Base-by-base conservation (phyloP, 2,329 filamentous ascomycete species). In the Alternaria infectoria region DNA sequence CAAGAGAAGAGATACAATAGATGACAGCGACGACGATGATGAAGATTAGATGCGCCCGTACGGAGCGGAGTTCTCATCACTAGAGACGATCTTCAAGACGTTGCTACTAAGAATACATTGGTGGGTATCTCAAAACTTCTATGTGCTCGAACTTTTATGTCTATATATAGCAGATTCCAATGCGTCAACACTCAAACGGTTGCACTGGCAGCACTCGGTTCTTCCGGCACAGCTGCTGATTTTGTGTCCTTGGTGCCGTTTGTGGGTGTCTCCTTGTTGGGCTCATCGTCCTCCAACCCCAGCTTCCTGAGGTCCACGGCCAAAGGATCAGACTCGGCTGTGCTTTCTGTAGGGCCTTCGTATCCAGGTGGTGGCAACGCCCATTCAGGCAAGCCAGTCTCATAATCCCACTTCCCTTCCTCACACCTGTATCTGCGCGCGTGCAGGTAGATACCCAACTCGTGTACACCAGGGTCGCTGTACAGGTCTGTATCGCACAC, bases 371-470 rank as follows among this genome's bases (percentile, higher is more conserved):
- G 93, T 7, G 95, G 93, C 59, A 97, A 79, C 15, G 93, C 95
- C 96, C 96, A 99, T 19, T 83, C 83, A 1, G 96, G 96, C 76
- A 97, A 84, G 23, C 89, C 87, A 69, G 94, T 97, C 74, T 90
- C 88, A 79, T 97, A 98, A 57, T 89, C 89, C 96, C 96, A 99
- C 57, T 85, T 85, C 5, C 94, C 95, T 25, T 89, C 89, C 25
- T 89, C 87, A 77, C 95, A 94, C 70, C 95, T 90, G 78, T 99
- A 99, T 49, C 92, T 89, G 64, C 93, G 88, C 61, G 95, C 96
- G 82, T 99, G 96, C 65, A 99, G 85, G 86, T 95, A 99, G 44
- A 99, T 91, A 0, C 92, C 93, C 50, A 99, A 85, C 83, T 99
- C 96, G 74, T 98, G 94, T 45, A 86, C 82, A 1, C 94, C 94